Percentiles rank a stretch among this genome's conserved stretches.
Evolutionary conservation across 768 basidiomycete species (phyloP).

Genomic region (Xerocomus potaroensis): DNA sequence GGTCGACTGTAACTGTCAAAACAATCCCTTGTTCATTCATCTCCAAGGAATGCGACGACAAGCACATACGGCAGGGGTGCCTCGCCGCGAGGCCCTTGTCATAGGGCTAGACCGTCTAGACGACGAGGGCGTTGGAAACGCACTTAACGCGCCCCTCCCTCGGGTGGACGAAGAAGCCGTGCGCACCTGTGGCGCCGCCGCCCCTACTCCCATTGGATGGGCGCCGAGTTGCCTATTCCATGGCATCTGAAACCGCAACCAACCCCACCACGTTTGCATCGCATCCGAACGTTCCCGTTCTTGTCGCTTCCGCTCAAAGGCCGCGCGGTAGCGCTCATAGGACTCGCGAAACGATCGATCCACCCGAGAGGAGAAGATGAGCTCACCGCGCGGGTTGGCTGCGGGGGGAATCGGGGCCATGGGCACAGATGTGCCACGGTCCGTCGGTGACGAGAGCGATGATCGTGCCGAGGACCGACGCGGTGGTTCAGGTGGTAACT

Average conservation of each 20-base stretch:
- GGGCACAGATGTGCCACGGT: constrained; percentile 45
- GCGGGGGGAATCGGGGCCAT: constrained; percentile 77
- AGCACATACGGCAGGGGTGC: constrained; percentile 23
- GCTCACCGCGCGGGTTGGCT: constrained; percentile 88
- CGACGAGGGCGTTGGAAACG: constrained; percentile 28
- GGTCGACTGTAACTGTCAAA: constrained; percentile 13
- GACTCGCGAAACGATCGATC: constrained; percentile 78
- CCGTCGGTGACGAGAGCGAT: constrained; percentile 32
- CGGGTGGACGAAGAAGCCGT: constrained; percentile 23
- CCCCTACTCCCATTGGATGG: not conserved
- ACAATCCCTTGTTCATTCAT: constrained; percentile 22
- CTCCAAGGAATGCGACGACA: constrained; percentile 16
- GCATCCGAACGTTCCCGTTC: constrained; percentile 49
- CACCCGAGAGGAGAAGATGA: constrained; percentile 91
- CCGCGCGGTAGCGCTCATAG: constrained; percentile 87
- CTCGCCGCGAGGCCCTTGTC: constrained; percentile 27
- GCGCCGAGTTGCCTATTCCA: constrained; percentile 21
- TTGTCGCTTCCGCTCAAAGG: constrained; percentile 77
- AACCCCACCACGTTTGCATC: constrained; percentile 29
- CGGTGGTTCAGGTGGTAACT: constrained; percentile 16
- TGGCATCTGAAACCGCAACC: constrained; percentile 26
- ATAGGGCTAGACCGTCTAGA: constrained; percentile 33
- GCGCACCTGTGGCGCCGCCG: constrained; percentile 18
- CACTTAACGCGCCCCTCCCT: constrained; percentile 24
- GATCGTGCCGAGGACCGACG: constrained; percentile 26